Conservation (phyloP, 257 asterid genomes). For the Solanum commersonii region DNA sequence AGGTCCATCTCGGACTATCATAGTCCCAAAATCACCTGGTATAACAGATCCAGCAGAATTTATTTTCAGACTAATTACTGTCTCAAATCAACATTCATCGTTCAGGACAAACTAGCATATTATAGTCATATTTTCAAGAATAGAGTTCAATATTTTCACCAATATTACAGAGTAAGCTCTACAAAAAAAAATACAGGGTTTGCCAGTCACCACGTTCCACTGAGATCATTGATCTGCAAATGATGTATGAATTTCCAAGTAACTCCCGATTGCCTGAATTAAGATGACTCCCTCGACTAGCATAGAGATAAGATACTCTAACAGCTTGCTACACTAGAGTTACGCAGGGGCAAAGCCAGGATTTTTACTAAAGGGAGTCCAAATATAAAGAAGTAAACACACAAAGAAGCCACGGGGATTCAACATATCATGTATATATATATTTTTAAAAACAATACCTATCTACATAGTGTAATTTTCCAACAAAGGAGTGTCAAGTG, state of each 20-base stretch:
- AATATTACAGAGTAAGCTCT: not conserved
- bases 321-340: not conserved
- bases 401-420: not conserved
- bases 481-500: not conserved
- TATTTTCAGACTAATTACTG: not conserved
- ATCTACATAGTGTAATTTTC: not conserved
- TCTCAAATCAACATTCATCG: not conserved
- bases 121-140: not conserved
- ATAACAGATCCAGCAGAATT: constrained; percentile 1
- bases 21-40: constrained; percentile 87
- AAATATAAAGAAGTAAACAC: not conserved
- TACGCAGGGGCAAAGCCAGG: not conserved
- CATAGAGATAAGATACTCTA: not conserved
- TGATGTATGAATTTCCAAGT: not conserved
- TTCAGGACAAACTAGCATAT: not conserved
- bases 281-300: not conserved
- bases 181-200: not conserved
- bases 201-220: not conserved
- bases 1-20: constrained; percentile 51
- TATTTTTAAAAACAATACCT: not conserved
- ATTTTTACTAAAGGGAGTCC: not conserved
- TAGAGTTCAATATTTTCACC: not conserved
- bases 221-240: not conserved
- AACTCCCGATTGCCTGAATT: not conserved
- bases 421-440: not conserved